Evolutionary conservation across 768 basidiomycete species (phyloP), one percentile per base, ranked within the genome.

Genomic region (Mycena maculata): DNA sequence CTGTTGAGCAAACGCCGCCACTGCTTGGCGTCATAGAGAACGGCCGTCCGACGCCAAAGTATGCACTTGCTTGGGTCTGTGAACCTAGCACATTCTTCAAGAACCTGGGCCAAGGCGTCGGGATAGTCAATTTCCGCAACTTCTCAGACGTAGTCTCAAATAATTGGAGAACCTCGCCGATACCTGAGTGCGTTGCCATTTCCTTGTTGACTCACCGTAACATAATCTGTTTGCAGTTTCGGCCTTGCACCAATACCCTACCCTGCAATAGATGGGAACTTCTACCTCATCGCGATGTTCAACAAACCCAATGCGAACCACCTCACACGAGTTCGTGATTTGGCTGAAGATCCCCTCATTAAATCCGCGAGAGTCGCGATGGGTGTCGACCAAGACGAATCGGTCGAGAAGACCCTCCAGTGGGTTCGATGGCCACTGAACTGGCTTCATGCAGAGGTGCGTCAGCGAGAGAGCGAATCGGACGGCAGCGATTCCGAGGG

Each of bases 371-470:
- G 55, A 42, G 23, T 41, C 23, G 38, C 55, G 18, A 57, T 57
- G 55, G 55, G 55, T 28, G 55, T 57, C 23, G 39, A 57, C 55
- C 38, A 42, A 41, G 55, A 57, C 55, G 23, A 39, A 27, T 28
- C 38, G 41, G 22, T 57, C 18, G 55, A 57, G 41, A 42, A 57
- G 39, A 57, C 55, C 39, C 39, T 57, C 16, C 36, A 42, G 55
- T 57, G 55, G 55, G 13, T 41, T 57, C 55, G 38, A 28, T 57
- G 55, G 55, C 55, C 57, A 48, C 56, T 58, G 56, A 45, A 58
- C n/a, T n/a, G n/a, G n/a, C n/a, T n/a, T n/a, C n/a, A n/a, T n/a
- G n/a, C n/a, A n/a, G n/a, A n/a, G n/a, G n/a, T n/a, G n/a, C n/a
- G n/a, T n/a, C n/a, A n/a, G n/a, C n/a, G n/a, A n/a, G n/a, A n/a